A percentile compares a stretch with the other conserved stretches of the same genome.
phyloP scores from a whole-genome alignment of 305 asterid genomes.

The Lippia alba region DNA sequence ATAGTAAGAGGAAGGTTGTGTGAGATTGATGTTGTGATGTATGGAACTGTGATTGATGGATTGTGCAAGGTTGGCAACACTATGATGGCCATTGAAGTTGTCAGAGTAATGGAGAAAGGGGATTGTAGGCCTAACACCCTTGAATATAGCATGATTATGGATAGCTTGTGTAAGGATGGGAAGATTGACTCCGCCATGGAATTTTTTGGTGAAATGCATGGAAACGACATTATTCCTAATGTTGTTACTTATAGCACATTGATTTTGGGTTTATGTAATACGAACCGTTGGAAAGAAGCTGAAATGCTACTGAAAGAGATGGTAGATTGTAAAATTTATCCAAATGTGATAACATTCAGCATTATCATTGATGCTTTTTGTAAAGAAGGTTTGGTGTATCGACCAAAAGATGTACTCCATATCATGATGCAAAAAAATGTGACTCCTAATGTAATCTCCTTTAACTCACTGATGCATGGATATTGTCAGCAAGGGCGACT shows the following conservation, averaged over 20 bases:
- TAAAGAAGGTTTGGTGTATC: too few species aligned
- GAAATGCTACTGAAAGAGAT: background rate
- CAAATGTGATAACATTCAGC: too few species aligned
- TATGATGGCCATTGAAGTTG: constrained; percentile 1
- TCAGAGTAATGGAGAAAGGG: constrained; percentile 21
- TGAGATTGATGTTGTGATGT: background rate
- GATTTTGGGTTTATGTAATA: too few species aligned
- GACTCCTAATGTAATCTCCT: constrained; percentile 14
- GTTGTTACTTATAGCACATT: background rate
- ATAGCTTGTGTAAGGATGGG: constrained; percentile 17
- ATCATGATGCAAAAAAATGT: constrained; percentile 14
- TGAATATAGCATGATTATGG: constrained; percentile 13
- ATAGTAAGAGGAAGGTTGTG: constrained; percentile 13
- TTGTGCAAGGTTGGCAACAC: background rate
- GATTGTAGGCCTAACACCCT: background rate
- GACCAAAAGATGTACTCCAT: too few species aligned
- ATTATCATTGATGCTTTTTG: too few species aligned
- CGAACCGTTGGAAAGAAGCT: background rate
- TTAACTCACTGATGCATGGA: constrained; percentile 34
- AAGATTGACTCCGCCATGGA: constrained; percentile 22
- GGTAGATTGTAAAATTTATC: too few species aligned
- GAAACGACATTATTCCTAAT: background rate
- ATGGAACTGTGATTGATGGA: constrained; percentile 13
- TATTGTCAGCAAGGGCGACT: constrained; percentile 28
- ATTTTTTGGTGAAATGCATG: constrained; percentile 23